Percentiles rank a stretch among this genome's conserved stretches.
Conservation (phyloP, 2,329 filamentous ascomycete species). For the Curvularia lunata region DNA sequence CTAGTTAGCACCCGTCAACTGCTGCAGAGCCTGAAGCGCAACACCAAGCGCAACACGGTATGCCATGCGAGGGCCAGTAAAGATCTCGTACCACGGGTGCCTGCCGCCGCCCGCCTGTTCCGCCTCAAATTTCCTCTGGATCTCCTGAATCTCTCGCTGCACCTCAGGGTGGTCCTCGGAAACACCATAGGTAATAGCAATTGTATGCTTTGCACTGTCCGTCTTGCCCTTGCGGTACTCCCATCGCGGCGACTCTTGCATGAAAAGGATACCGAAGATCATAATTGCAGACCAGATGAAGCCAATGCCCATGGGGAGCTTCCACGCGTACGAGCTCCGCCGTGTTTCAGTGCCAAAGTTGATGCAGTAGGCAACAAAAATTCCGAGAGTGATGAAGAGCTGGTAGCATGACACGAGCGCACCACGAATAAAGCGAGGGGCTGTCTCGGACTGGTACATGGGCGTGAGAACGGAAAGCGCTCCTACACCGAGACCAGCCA, state of each 20-base stretch:
- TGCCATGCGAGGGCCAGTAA: slow-evolving; percentile 70
- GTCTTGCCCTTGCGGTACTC: slow-evolving; percentile 63
- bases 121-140: slow-evolving; percentile 62
- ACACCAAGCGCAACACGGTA: slow-evolving; percentile 70
- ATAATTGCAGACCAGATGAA: slow-evolving; percentile 64
- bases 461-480: slow-evolving; percentile 63
- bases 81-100: slow-evolving; percentile 62
- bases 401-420: slow-evolving; percentile 69
- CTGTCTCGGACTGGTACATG: slow-evolving; percentile 72
- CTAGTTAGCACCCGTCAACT: slow-evolving; percentile 72
- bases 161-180: slow-evolving; percentile 62
- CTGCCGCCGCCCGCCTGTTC: slow-evolving; percentile 52
- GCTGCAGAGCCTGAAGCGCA: slow-evolving; percentile 68
- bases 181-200: slow-evolving; percentile 63
- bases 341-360: slow-evolving; percentile 66
- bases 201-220: slow-evolving; percentile 58
- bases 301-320: slow-evolving; percentile 67
- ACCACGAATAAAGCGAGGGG: slow-evolving; percentile 68
- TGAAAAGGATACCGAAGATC: slow-evolving; percentile 59
- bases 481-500: slow-evolving; percentile 71
- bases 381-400: slow-evolving; percentile 72
- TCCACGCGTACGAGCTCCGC: slow-evolving; percentile 62
- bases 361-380: slow-evolving; percentile 59
- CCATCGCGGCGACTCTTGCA: slow-evolving; percentile 64
- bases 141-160: slow-evolving; percentile 60